These are phyloP conservation scores for Vitis rotundifolia DNA, from an alignment of 164 flowering plant species.

Conservation along the genomic window DNA sequence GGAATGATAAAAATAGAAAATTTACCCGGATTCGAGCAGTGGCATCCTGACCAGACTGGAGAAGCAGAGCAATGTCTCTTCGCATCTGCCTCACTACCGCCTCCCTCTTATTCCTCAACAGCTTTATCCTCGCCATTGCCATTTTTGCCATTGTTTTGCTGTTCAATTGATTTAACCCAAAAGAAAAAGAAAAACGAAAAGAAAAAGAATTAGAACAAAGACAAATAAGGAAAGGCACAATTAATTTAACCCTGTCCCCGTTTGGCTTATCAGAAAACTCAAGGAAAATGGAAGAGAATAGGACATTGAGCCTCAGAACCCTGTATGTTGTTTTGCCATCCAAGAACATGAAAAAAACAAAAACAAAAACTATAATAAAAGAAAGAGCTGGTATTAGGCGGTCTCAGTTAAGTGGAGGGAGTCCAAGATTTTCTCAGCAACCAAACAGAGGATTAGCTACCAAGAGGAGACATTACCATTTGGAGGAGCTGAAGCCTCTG, in stretches of 20 bases:
- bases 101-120: constrained; percentile 90
- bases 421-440: not conserved
- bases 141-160: constrained; percentile 92
- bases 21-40: constrained; percentile 89
- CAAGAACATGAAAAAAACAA: not conserved
- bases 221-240: not conserved
- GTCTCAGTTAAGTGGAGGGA: too few species aligned
- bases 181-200: not conserved
- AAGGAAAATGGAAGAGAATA: too few species aligned
- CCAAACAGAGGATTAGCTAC: not conserved
- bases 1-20: not conserved
- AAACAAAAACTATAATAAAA: not conserved
- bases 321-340: too few species aligned
- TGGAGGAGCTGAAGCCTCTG: constrained; percentile 72
- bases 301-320: too few species aligned
- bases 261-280: too few species aligned
- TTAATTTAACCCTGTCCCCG: too few species aligned
- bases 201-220: too few species aligned
- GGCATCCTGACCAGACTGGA: constrained; percentile 83
- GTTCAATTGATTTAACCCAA: not conserved
- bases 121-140: constrained; percentile 89
- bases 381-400: too few species aligned
- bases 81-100: constrained; percentile 87
- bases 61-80: constrained; percentile 87
- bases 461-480: constrained; percentile 52